These are phyloP conservation scores for Poa annua DNA, from an alignment of 176 grass and related monocot genomes.

Conservation along the genomic window DNA sequence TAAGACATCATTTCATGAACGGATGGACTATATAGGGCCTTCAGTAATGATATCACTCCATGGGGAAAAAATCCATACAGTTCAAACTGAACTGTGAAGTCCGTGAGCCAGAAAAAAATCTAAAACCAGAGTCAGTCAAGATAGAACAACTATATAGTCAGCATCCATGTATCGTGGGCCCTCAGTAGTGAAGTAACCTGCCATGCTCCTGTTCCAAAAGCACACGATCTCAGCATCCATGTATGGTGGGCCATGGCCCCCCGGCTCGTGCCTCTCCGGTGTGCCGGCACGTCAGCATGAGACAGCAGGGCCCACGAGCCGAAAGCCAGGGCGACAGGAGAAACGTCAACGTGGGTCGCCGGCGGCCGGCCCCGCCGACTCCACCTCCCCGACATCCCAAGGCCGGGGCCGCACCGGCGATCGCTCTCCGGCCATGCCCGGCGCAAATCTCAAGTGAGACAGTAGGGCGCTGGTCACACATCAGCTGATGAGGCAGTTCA, in stretches of 20 bases:
- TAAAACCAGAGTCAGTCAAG: background rate
- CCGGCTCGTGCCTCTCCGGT: background rate
- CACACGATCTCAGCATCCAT: background rate
- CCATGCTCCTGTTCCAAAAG: constrained; percentile 33
- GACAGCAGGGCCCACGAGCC: constrained; percentile 8
- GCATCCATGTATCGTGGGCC: background rate
- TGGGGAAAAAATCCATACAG: background rate
- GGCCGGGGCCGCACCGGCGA: constrained; percentile 59
- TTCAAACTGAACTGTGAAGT: background rate
- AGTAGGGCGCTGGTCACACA: constrained; percentile 31
- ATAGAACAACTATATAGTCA: background rate
- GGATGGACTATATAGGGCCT: no score
- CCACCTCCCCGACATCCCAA: constrained; percentile 42
- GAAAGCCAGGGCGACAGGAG: constrained; percentile 17
- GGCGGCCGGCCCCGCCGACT: constrained; percentile 1
- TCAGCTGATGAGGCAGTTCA: constrained; percentile 19
- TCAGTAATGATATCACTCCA: background rate
- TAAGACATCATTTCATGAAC: no score
- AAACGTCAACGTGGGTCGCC: constrained; percentile 40
- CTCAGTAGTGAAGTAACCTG: background rate
- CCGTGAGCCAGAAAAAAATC: background rate
- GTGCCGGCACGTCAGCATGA: constrained; percentile 13
- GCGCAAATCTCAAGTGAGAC: background rate
- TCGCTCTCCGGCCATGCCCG: constrained; percentile 43
- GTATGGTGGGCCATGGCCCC: constrained; percentile 22